Base-by-base conservation (phyloP, 176 grass and related monocot species). In the Aegilops speltoides region DNA sequence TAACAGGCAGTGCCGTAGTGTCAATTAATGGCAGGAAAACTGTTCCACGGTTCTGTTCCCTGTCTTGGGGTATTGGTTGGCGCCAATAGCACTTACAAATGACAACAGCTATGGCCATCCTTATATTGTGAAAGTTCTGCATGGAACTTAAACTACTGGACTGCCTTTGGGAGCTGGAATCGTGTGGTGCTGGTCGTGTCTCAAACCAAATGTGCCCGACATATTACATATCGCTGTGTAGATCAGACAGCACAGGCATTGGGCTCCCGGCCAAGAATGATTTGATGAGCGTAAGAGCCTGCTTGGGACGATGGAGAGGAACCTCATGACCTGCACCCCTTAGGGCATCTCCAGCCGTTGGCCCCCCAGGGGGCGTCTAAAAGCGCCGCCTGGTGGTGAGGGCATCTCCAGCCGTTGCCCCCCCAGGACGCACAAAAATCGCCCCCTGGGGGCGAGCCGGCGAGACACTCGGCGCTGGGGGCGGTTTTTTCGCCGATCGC, bases 241-340 rank as follows among this genome's bases (percentile, higher is more conserved):
- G 40, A 73, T 84, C 79, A 31, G 90, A 56, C 4, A 75, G 68
- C 23, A 84, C 83, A 4, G 97, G 94, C 94, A 99, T 99, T 72
- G 94, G 82, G 26, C 85, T 93, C 60, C 97, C 97, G 50, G 90
- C 78, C 76, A 96, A 87, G 85, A 96, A 99, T 48, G 97, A 79
- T 86, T 94, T 91, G 68, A 99, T 73, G 67, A 99, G 90, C 76
- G 89, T 88, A 14, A 99, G 90, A 59, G 97, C 90, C 37, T 94
- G 92, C 67, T 99, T 99, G 26, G 94, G 94, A 33, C 85, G 88
- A 91, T 96, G 94, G 24, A 96, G 84, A 56, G 97, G 92, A 84
- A 96, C 97, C 89, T 99, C 97, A 76, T 99, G 97, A 69, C 94
- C 94, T 1, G 97, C 97, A 63, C 97, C 97, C 71, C 97, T 43